A percentile compares a stretch with the other conserved stretches of the same genome.
These are phyloP conservation scores for Boeremia exigua DNA, from an alignment of 2,329 filamentous ascomycete genomes.

Conservation along the genomic window DNA sequence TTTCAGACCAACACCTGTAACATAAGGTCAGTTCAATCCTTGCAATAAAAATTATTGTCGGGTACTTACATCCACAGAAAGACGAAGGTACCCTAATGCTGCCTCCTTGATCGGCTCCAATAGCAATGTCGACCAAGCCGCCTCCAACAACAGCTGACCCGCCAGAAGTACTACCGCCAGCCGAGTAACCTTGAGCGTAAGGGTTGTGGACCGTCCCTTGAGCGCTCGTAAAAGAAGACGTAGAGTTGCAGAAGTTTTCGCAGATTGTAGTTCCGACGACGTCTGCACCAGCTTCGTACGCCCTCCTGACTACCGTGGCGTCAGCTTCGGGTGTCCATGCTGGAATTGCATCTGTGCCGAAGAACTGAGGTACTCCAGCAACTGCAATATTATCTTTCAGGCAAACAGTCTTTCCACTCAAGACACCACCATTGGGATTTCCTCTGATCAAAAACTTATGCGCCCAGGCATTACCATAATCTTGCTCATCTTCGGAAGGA, in stretches of 20 bases:
- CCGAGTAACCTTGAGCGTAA: conserved; percentile 53
- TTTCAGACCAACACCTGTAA: conserved; percentile 42
- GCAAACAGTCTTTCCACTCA: conserved; percentile 54
- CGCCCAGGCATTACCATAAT: conserved; percentile 59
- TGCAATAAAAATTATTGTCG: neutral
- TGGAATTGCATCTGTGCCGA: conserved; percentile 57
- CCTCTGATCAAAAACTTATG: conserved; percentile 57
- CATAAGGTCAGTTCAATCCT: neutral
- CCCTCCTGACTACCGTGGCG: conserved; percentile 60
- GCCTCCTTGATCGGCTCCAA: conserved; percentile 51
- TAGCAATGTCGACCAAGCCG: conserved; percentile 46
- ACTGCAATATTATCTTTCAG: conserved; percentile 64
- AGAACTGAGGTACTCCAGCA: conserved; percentile 60
- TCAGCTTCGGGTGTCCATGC: conserved; percentile 60
- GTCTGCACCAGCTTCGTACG: conserved; percentile 58
- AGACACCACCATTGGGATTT: conserved; percentile 19
- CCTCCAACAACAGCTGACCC: conserved; percentile 52
- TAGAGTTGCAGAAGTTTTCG: conserved; percentile 61
- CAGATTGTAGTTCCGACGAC: conserved; percentile 60
- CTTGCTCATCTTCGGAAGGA: conserved; percentile 38
- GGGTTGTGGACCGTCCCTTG: conserved; percentile 51
- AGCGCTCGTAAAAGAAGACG: conserved; percentile 56
- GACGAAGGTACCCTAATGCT: conserved; percentile 48
- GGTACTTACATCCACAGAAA: conserved; percentile 42
- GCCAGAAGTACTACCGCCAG: conserved; percentile 57